Percentiles rank a stretch among this genome's conserved stretches.
phyloP scores from a whole-genome alignment of 169 alveolate species.

The Condylostoma magnum region DNA sequence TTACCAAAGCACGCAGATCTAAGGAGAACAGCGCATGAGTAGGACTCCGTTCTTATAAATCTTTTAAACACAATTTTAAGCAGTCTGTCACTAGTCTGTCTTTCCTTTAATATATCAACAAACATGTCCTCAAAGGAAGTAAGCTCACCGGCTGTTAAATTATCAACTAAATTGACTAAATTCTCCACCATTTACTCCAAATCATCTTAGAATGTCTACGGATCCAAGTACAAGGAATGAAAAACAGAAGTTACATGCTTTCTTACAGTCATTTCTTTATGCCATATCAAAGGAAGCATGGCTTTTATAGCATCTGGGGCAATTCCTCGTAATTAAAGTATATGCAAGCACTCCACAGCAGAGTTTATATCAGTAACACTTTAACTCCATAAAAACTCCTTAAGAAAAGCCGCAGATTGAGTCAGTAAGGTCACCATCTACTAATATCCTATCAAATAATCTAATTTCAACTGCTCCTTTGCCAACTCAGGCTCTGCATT shows the following conservation, averaged over 20 bases:
- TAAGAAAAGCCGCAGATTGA: slow-evolving; percentile 38
- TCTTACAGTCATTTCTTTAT: slow-evolving; percentile 44
- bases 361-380: slow-evolving; percentile 55
- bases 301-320: slow-evolving; percentile 51
- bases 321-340: slow-evolving; percentile 48
- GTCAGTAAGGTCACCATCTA: slow-evolving; percentile 43
- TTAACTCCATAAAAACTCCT: slow-evolving; percentile 50
- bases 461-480: background rate
- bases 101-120: background rate
- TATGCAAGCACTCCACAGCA: slow-evolving; percentile 49
- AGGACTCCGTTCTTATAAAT: slow-evolving; percentile 2
- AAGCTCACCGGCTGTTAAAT: slow-evolving; percentile 2
- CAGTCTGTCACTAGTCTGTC: background rate
- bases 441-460: slow-evolving; percentile 41
- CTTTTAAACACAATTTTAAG: background rate
- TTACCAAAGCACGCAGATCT: background rate
- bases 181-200: slow-evolving; percentile 42
- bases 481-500: slow-evolving; percentile 22
- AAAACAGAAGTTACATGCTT: slow-evolving; percentile 53
- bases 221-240: slow-evolving; percentile 47
- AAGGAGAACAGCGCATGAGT: slow-evolving; percentile 11
- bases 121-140: slow-evolving; percentile 4
- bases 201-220: slow-evolving; percentile 20
- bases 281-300: slow-evolving; percentile 56
- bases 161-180: slow-evolving; percentile 32